Percentiles rank a stretch among this genome's conserved stretches.
phyloP scores from a whole-genome alignment of 495 filamentous ascomycete genomes.

The Parachaetomium inaequale region DNA sequence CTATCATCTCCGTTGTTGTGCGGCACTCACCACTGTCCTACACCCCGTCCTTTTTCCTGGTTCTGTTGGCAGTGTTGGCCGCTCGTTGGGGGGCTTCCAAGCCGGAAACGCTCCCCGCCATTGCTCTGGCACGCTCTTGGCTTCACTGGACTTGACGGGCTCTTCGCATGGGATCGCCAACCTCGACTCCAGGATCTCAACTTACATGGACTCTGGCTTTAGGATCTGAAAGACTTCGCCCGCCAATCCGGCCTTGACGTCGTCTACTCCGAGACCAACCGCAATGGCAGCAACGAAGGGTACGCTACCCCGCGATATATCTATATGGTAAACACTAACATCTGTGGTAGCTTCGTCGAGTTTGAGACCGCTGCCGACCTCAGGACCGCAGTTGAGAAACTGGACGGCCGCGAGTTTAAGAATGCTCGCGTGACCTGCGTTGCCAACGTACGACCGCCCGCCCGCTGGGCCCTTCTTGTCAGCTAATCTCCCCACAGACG shows the following conservation, averaged over 20 bases:
- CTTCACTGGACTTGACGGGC: constrained; percentile 44
- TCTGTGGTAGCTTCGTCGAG: constrained; percentile 77
- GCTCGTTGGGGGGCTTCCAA: constrained; percentile 3
- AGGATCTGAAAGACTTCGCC: constrained; percentile 99
- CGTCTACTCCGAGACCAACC: constrained; percentile 94
- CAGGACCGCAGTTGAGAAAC: constrained; percentile 85
- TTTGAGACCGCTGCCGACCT: constrained; percentile 91
- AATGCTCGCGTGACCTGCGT: constrained; percentile 75
- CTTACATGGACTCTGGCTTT: constrained; percentile 57
- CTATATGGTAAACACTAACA: constrained; percentile 23
- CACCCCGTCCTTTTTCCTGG: constrained; percentile 19
- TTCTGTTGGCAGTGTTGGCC: constrained; percentile 16
- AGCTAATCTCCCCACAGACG: constrained; percentile 32
- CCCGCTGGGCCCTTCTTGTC: neutral
- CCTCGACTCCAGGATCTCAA: constrained; percentile 44
- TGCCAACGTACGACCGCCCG: constrained; percentile 65
- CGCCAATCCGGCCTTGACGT: constrained; percentile 95
- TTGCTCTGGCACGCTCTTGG: constrained; percentile 23
- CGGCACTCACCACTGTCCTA: neutral
- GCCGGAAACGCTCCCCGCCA: constrained; percentile 11
- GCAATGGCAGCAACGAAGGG: constrained; percentile 92
- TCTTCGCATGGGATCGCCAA: constrained; percentile 37
- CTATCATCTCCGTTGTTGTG: constrained; percentile 12
- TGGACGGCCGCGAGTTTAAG: constrained; percentile 90
- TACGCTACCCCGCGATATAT: constrained; percentile 46